Conservation (phyloP, 225 moss, liverwort and hornwort species). For the Antitrichia curtipendula region DNA sequence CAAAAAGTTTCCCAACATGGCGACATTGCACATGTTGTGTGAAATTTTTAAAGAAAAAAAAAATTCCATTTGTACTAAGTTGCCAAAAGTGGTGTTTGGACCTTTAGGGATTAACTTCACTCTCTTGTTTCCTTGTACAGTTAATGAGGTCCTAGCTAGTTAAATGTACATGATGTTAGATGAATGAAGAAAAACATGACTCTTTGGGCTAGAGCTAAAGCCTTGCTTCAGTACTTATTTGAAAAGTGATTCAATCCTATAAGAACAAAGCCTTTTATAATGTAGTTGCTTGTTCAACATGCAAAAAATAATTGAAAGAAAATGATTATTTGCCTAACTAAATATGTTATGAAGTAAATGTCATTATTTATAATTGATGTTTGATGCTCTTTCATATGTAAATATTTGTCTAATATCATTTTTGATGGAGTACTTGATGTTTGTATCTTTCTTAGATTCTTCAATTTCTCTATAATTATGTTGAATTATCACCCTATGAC, state of each 20-base stretch:
- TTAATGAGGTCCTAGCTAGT: background rate
- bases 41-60: no score
- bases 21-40: no score
- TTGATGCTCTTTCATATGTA: no score
- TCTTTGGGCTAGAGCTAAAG: background rate
- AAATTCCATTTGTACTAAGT: no score
- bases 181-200: background rate
- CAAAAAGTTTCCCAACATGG: no score
- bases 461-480: fast-evolving
- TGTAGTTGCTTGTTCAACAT: background rate
- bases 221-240: background rate
- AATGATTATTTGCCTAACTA: no score
- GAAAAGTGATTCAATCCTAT: background rate
- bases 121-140: no score
- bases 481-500: background rate
- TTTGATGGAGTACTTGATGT: background rate
- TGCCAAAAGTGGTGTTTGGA: no score
- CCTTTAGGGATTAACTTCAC: no score
- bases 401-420: background rate
- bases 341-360: no score
- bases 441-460: no score
- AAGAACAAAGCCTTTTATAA: fast-evolving
- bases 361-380: background rate
- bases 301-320: background rate
- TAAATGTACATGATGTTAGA: background rate